Evolutionary conservation across 495 filamentous ascomycete species (phyloP).

Genomic region (Letharia lupina): DNA sequence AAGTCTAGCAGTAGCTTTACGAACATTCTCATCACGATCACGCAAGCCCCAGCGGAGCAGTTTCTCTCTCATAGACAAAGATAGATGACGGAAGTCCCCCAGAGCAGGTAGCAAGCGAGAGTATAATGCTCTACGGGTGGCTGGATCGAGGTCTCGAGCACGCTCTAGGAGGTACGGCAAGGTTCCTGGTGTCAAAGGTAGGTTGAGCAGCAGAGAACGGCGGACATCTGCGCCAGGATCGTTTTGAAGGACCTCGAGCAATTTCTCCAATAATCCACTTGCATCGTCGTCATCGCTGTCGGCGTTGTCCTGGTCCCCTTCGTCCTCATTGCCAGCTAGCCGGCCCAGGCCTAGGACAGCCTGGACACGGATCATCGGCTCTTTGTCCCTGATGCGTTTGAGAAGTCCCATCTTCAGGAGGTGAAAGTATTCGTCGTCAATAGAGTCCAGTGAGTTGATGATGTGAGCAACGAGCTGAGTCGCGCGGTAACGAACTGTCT

Average conservation of each 20-base stretch:
- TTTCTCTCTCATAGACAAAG: slow-evolving; percentile 92
- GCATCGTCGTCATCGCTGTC: slow-evolving; percentile 50
- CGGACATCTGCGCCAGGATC: slow-evolving; percentile 91
- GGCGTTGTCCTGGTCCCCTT: slow-evolving; percentile 62
- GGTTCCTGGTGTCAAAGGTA: slow-evolving; percentile 70
- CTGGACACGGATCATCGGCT: slow-evolving; percentile 82
- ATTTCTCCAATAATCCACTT: slow-evolving; percentile 61
- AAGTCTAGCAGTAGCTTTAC: slow-evolving; percentile 79
- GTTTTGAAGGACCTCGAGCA: slow-evolving; percentile 89
- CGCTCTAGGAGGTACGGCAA: slow-evolving; percentile 90
- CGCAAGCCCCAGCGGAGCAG: slow-evolving; percentile 90
- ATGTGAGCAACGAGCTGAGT: slow-evolving; percentile 86
- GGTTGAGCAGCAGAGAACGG: slow-evolving; percentile 76
- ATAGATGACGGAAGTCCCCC: slow-evolving; percentile 92
- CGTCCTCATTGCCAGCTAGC: slow-evolving; percentile 70
- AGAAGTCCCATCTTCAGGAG: slow-evolving; percentile 65
- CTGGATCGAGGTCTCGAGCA: slow-evolving; percentile 77
- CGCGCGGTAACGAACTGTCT: slow-evolving; percentile 79
- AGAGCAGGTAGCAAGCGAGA: slow-evolving; percentile 79
- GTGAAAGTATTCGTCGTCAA: slow-evolving; percentile 83
- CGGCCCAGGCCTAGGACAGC: slow-evolving; percentile 85
- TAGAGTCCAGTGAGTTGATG: slow-evolving; percentile 79
- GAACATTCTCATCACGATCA: slow-evolving; percentile 89
- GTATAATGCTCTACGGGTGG: slow-evolving; percentile 78
- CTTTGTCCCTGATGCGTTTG: slow-evolving; percentile 85